A percentile compares a stretch with the other conserved stretches of the same genome.
These are phyloP conservation scores for Cornus kousa DNA, from an alignment of 148 eudicot species.

Conservation along the genomic window DNA sequence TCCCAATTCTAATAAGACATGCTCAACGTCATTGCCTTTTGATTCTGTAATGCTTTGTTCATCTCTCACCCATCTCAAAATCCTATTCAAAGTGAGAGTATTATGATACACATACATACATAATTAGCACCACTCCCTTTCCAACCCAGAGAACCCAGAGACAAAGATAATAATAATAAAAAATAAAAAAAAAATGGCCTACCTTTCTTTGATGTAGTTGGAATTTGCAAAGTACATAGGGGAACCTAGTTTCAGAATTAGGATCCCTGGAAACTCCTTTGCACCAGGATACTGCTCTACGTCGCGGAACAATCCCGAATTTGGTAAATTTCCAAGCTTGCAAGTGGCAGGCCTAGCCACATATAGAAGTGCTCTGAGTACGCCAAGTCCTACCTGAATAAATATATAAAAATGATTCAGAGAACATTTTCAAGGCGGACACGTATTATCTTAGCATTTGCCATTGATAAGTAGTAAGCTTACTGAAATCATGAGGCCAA, in stretches of 20 bases:
- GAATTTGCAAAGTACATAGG: slow-evolving; percentile 74
- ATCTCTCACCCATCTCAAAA: no score
- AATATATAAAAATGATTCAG: background rate
- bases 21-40: no score
- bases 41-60: no score
- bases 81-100: background rate
- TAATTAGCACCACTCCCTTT: no score
- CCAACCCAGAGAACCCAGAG: background rate
- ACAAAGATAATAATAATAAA: background rate
- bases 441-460: background rate
- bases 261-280: slow-evolving; percentile 40
- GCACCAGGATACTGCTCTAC: slow-evolving; percentile 72
- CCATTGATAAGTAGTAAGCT: no score
- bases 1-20: no score
- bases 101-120: background rate
- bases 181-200: background rate
- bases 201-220: slow-evolving; percentile 80
- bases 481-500: slow-evolving; percentile 84
- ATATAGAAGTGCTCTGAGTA: slow-evolving; percentile 67
- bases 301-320: slow-evolving; percentile 57
- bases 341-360: slow-evolving; percentile 76
- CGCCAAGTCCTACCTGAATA: slow-evolving; percentile 52
- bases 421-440: background rate
- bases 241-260: slow-evolving; percentile 72
- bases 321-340: slow-evolving; percentile 65